phyloP scores from a whole-genome alignment of 192 early-diverging fungal genomes.

The Linnemannia hyalina region DNA sequence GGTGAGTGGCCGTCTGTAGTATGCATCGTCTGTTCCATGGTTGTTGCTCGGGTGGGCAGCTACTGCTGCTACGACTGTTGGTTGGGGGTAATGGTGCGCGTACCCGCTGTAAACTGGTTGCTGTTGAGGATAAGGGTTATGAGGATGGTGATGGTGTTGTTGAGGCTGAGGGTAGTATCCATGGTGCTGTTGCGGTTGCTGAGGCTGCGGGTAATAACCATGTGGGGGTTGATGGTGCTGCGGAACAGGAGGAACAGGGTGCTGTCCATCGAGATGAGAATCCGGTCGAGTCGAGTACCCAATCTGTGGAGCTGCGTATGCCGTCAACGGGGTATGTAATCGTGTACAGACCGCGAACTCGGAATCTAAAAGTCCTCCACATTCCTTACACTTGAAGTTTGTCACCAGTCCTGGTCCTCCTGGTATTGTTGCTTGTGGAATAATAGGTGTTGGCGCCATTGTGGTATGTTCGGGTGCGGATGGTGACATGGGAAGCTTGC shows the following conservation, averaged over 20 bases:
- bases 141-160: neutral
- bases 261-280: neutral
- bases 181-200: neutral
- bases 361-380: slow-evolving; percentile 11
- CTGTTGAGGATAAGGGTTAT: neutral
- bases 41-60: neutral
- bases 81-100: neutral
- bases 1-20: neutral
- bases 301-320: neutral
- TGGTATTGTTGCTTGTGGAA: neutral
- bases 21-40: neutral
- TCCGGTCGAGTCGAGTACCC: neutral
- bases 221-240: neutral
- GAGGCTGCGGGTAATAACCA: slow-evolving; percentile 3
- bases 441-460: neutral
- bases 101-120: neutral
- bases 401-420: slow-evolving; percentile 10
- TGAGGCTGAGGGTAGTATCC: neutral
- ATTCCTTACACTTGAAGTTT: slow-evolving; percentile 9
- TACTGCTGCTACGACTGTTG: neutral
- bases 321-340: slow-evolving; percentile 4
- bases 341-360: slow-evolving; percentile 9
- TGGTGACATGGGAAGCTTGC: neutral
- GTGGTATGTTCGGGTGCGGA: neutral
- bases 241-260: neutral